These are phyloP conservation scores for Lichtheimia ramosa DNA, from an alignment of 371 early-diverging fungal species.

Conservation along the genomic window DNA sequence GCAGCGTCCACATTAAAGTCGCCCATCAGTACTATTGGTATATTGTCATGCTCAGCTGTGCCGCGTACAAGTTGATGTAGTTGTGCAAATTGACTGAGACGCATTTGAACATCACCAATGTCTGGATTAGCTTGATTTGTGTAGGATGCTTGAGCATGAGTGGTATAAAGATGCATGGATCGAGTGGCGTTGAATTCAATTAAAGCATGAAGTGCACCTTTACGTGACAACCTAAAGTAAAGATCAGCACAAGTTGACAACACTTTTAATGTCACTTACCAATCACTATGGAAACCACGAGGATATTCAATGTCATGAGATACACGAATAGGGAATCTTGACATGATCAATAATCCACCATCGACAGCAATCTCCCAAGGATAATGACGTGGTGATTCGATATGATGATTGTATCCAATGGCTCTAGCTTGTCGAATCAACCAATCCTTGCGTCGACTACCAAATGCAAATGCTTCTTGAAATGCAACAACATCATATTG, in stretches of 20 bases:
- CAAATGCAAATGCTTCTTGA: constrained; percentile 86
- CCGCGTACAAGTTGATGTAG: constrained; percentile 68
- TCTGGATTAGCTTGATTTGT: constrained; percentile 41
- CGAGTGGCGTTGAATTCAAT: constrained; percentile 53
- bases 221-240: constrained; percentile 57
- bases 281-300: constrained; percentile 72
- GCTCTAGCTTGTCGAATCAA: constrained; percentile 61
- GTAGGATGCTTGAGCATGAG: constrained; percentile 84
- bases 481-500: constrained; percentile 78
- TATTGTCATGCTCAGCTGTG: constrained; percentile 24
- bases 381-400: constrained; percentile 61
- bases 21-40: constrained; percentile 68
- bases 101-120: constrained; percentile 56
- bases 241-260: neutral
- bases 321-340: constrained; percentile 69
- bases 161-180: constrained; percentile 74
- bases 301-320: constrained; percentile 60
- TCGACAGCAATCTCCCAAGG: constrained; percentile 70
- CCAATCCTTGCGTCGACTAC: constrained; percentile 54
- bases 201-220: constrained; percentile 81
- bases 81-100: constrained; percentile 61
- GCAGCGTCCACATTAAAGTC: constrained; percentile 80
- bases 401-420: constrained; percentile 64
- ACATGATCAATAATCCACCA: constrained; percentile 79
- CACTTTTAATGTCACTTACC: constrained; percentile 34